Conservation (phyloP, 805 yeast genomes). For the Starmerella vitae region DNA sequence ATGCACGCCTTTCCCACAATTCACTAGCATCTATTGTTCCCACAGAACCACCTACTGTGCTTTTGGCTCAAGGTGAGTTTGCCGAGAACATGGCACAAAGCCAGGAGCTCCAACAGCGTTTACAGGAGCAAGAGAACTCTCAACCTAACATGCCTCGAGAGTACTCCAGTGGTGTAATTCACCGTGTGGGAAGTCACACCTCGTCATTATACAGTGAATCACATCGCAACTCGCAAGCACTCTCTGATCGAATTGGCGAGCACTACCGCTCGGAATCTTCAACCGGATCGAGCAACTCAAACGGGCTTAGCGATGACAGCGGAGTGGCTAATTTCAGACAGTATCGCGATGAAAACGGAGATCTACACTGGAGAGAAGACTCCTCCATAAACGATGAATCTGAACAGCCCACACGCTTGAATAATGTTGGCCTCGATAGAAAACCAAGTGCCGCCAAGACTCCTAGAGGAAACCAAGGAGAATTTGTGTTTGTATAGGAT, state of each 20-base stretch:
- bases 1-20: slow-evolving; percentile 47
- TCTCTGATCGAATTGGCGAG: slow-evolving; percentile 10
- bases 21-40: slow-evolving; percentile 67
- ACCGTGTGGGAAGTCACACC: slow-evolving; percentile 25
- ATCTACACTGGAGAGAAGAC: slow-evolving; percentile 23
- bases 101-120: background rate
- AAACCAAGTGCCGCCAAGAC: slow-evolving; percentile 25
- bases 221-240: slow-evolving; percentile 1
- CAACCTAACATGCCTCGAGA: slow-evolving; percentile 22
- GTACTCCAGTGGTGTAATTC: slow-evolving; percentile 25
- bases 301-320: slow-evolving; percentile 17
- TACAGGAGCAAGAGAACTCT: background rate
- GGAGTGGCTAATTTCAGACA: slow-evolving; percentile 21
- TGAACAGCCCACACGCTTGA: slow-evolving; percentile 1
- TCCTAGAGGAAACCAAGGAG: slow-evolving; percentile 22
- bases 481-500: slow-evolving; percentile 25
- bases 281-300: slow-evolving; percentile 20
- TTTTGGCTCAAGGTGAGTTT: slow-evolving; percentile 42
- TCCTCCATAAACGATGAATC: slow-evolving; percentile 5
- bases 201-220: slow-evolving; percentile 20
- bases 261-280: slow-evolving; percentile 28
- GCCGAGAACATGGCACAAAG: background rate
- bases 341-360: slow-evolving; percentile 27
- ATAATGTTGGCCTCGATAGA: slow-evolving; percentile 21
- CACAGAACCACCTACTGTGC: slow-evolving; percentile 67